Percentiles rank a stretch among this genome's conserved stretches.
Conservation (phyloP, 23 red algal species). For the Chondrus crispus region DNA sequence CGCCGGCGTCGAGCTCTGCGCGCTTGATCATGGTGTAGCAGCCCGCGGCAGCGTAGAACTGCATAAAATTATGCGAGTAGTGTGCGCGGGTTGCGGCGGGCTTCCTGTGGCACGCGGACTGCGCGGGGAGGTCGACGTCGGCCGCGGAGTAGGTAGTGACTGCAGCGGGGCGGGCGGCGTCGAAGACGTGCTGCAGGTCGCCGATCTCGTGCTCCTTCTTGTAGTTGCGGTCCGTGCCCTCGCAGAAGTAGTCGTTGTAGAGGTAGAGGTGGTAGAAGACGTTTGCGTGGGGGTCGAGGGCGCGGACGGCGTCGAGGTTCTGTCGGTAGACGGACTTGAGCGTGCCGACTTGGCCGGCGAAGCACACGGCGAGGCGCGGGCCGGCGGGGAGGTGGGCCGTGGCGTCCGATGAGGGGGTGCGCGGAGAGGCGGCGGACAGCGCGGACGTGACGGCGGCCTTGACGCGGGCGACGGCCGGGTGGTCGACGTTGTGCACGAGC, state of each 20-base stretch:
- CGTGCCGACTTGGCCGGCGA: conserved; percentile 39
- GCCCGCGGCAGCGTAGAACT: conserved; percentile 24
- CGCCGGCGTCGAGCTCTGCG: background rate
- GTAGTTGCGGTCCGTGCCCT: conserved; percentile 11
- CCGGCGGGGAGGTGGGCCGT: background rate
- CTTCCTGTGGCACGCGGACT: background rate
- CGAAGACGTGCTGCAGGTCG: conserved; percentile 24
- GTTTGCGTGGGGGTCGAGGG: background rate
- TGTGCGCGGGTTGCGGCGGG: background rate
- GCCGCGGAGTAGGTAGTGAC: conserved; percentile 8
- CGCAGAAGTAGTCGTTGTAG: conserved; percentile 50
- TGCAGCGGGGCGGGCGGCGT: background rate
- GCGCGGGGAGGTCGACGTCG: background rate
- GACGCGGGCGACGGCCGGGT: no score
- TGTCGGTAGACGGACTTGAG: conserved; percentile 26
- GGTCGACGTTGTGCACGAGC: no score
- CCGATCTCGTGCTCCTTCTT: conserved; percentile 31
- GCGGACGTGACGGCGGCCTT: no score
- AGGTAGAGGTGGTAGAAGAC: conserved; percentile 46
- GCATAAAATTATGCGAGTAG: conserved; percentile 35
- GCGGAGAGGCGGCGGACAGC: no score
- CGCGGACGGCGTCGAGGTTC: conserved; percentile 13
- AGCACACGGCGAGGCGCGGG: conserved; percentile 41
- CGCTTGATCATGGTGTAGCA: conserved; percentile 34
- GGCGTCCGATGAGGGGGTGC: no score